Percentiles rank a stretch among this genome's conserved stretches.
phyloP scores from a whole-genome alignment of 495 filamentous ascomycete species.

The Articulospora tetracladia region DNA sequence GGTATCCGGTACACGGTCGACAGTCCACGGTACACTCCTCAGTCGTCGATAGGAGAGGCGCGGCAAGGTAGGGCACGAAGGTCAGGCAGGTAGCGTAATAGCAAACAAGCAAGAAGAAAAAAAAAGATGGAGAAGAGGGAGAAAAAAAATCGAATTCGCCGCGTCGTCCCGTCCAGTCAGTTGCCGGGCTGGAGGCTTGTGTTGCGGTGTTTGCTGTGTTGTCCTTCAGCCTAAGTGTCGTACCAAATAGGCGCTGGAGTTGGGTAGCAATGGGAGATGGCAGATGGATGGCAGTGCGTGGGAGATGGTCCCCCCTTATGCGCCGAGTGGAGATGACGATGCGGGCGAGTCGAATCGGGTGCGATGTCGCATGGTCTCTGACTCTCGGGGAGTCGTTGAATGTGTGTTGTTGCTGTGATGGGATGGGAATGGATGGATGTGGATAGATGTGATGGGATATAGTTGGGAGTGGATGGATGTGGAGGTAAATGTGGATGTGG shows the following conservation, averaged over 20 bases:
- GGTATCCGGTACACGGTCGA: no score
- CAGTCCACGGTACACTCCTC: no score
- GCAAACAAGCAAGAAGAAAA: no score
- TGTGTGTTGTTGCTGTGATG: neutral
- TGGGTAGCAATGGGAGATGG: slow-evolving; percentile 28
- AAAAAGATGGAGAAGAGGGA: neutral
- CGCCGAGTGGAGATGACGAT: slow-evolving; percentile 14
- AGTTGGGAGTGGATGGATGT: no score
- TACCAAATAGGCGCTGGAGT: neutral
- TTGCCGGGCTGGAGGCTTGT: neutral
- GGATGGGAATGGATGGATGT: neutral
- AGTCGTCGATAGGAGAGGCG: no score
- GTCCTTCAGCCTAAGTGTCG: slow-evolving; percentile 28
- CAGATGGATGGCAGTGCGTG: no score
- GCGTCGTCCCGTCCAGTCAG: neutral
- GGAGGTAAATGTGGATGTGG: no score
- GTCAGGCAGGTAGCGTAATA: no score
- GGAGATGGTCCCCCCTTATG: no score
- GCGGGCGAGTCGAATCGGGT: neutral
- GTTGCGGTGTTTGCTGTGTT: slow-evolving; percentile 16
- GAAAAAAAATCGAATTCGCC: neutral
- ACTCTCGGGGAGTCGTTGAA: slow-evolving; percentile 15
- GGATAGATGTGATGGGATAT: neutral
- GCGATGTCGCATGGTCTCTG: slow-evolving; percentile 21
- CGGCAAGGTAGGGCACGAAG: no score